Conservation (phyloP, 306 rosid genomes). For the Malus fusca region DNA sequence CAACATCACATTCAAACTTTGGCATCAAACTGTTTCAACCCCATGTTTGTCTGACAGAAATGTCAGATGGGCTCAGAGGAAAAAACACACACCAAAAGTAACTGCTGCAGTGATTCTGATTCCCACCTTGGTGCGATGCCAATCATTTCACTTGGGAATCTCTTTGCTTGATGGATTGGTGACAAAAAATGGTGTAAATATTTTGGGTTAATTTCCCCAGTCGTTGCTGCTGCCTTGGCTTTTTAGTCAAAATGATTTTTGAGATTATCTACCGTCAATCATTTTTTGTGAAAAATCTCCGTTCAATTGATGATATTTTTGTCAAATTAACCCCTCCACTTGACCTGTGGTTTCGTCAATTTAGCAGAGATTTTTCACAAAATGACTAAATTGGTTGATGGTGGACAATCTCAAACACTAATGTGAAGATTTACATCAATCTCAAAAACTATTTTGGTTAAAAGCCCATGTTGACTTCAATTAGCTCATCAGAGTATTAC, state of each 20-base stretch:
- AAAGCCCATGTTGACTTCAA: neutral
- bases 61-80: neutral
- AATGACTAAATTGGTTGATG: too few species aligned
- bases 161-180: neutral
- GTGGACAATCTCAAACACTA: too few species aligned
- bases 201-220: neutral
- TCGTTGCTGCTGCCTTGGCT: neutral
- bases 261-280: too few species aligned
- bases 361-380: too few species aligned
- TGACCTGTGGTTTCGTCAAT: too few species aligned
- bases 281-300: too few species aligned
- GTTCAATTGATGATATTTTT: too few species aligned
- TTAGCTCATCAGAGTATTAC: neutral
- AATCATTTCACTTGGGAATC: neutral
- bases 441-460: too few species aligned
- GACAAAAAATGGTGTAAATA: neutral
- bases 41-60: neutral
- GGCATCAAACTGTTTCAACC: neutral
- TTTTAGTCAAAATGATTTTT: too few species aligned
- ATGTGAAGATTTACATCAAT: too few species aligned
- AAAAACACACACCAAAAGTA: neutral
- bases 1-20: neutral
- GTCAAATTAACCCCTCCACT: too few species aligned
- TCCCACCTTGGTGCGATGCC: neutral
- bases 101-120: slow-evolving; percentile 1